These are phyloP conservation scores for Diaporthe humulicola DNA, from an alignment of 2,329 filamentous ascomycete species.

Conservation along the genomic window DNA sequence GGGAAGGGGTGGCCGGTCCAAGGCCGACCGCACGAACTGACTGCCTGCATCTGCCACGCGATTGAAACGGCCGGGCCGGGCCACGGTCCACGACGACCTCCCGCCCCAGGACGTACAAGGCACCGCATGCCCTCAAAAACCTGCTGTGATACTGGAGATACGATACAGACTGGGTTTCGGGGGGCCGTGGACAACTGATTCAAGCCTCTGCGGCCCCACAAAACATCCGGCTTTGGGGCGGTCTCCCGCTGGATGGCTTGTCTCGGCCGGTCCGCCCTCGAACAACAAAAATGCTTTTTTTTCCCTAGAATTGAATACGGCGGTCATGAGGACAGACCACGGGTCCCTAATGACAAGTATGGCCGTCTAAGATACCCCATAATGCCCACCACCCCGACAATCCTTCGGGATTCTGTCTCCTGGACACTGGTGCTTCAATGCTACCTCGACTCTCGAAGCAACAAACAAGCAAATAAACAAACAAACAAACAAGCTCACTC, in stretches of 20 bases:
- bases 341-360: background rate
- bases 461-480: background rate
- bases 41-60: background rate
- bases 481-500: background rate
- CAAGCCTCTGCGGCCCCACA: background rate
- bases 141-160: background rate
- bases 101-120: background rate
- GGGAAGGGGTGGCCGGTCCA: background rate
- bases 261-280: background rate
- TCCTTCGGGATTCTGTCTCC: background rate
- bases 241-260: background rate
- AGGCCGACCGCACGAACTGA: background rate
- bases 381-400: background rate
- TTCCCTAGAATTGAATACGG: background rate
- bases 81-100: background rate
- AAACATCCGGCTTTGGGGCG: background rate
- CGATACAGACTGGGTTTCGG: slow-evolving; percentile 20
- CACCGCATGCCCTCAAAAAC: background rate
- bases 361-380: background rate
- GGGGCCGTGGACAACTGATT: background rate
- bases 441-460: background rate
- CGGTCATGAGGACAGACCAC: background rate
- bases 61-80: slow-evolving; percentile 24
- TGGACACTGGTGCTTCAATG: background rate
- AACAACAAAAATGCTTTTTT: background rate